Evolutionary conservation across 805 yeast genomes (phyloP).

Genomic region (Saccharomycopsis oosterbeekiorum): DNA sequence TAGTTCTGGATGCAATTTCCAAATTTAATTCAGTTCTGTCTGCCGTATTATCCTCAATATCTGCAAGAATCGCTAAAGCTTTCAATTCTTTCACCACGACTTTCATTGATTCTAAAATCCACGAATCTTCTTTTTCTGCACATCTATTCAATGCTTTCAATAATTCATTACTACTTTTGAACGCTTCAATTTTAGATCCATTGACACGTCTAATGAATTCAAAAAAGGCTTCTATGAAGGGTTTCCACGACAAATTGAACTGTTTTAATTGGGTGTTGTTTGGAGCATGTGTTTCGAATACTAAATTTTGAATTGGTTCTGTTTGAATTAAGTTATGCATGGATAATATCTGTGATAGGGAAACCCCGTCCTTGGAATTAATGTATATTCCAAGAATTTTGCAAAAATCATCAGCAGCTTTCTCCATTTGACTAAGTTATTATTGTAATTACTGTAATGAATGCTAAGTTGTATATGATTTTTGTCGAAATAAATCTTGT

Average conservation of each 20-base stretch:
- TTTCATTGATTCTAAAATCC: conserved; percentile 41
- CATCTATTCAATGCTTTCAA: conserved; percentile 39
- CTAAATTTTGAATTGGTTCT: neutral
- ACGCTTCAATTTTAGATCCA: conserved; percentile 16
- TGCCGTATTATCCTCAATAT: conserved; percentile 18
- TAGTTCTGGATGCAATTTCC: conserved; percentile 41
- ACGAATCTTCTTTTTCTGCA: conserved; percentile 42
- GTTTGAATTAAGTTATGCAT: neutral
- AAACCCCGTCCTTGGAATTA: neutral
- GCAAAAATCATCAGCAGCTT: neutral
- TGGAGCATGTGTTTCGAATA: neutral
- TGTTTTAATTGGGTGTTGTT: neutral
- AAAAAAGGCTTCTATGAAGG: neutral
- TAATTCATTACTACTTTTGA: conserved; percentile 29
- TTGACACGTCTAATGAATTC: neutral
- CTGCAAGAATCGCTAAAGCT: conserved; percentile 21
- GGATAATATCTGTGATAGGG: neutral
- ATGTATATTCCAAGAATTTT: neutral
- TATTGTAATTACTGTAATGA: too few relatives aligned
- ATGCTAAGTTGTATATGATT: too few relatives aligned
- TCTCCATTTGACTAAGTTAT: neutral
- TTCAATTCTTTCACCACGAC: conserved; percentile 32
- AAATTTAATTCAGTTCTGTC: neutral
- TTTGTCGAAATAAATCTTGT: too few relatives aligned
- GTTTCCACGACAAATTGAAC: neutral